Conservation (phyloP, 2,329 filamentous ascomycete species). For the Pseudopithomyces chartarum region DNA sequence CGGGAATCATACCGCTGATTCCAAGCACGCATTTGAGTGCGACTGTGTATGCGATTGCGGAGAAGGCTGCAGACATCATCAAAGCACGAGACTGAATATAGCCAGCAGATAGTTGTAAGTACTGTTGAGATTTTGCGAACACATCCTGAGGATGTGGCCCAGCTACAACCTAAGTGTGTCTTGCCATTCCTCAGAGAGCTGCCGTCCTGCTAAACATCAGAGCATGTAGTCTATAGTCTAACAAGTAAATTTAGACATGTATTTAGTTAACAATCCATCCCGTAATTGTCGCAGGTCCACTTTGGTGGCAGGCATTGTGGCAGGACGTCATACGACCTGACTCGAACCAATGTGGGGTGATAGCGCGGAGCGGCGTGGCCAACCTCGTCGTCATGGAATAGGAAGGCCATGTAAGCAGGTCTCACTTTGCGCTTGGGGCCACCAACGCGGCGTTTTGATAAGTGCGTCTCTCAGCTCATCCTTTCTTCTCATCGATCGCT, state of each 20-base stretch:
- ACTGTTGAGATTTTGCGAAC: neutral
- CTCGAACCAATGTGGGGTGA: too few species aligned
- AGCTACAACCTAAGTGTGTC: too few species aligned
- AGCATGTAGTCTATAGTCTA: too few species aligned
- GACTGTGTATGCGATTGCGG: constrained; percentile 39
- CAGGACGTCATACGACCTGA: too few species aligned
- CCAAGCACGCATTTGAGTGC: constrained; percentile 33
- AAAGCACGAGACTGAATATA: constrained; percentile 13
- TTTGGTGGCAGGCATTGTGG: too few species aligned
- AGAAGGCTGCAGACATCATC: constrained; percentile 40
- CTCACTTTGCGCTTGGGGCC: neutral
- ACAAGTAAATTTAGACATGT: too few species aligned
- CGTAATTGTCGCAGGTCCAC: too few species aligned
- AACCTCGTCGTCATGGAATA: neutral
- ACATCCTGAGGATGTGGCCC: neutral
- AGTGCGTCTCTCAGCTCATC: neutral
- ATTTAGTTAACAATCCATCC: too few species aligned
- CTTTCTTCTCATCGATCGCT: neutral
- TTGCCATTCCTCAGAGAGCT: too few species aligned
- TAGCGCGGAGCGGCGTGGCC: too few species aligned
- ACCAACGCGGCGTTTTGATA: neutral
- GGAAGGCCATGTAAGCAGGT: neutral
- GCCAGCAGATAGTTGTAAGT: neutral
- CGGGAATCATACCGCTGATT: constrained; percentile 36
- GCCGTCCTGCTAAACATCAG: too few species aligned